A percentile compares a stretch with the other conserved stretches of the same genome.
Conservation (phyloP, 2,329 filamentous ascomycete genomes). For the Rutstroemia sp. region DNA sequence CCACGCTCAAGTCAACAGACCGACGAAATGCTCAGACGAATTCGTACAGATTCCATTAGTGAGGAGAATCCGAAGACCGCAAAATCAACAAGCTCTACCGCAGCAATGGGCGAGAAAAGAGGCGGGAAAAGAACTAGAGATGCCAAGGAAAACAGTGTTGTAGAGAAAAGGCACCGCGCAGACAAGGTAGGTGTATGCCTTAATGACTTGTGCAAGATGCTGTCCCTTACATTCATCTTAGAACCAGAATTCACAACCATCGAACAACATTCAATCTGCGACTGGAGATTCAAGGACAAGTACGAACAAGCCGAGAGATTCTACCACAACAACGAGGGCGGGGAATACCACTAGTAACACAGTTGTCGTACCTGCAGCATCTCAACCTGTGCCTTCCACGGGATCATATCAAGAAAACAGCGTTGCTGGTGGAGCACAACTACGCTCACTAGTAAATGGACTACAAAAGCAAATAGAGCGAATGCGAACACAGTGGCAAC, state of each 20-base stretch:
- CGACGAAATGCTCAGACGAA: background rate
- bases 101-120: background rate
- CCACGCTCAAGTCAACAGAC: background rate
- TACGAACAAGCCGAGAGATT: too few relatives aligned
- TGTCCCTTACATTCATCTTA: too few relatives aligned
- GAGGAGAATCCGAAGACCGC: background rate
- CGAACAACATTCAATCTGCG: too few relatives aligned
- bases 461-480: background rate
- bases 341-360: too few relatives aligned
- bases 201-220: background rate
- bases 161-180: background rate
- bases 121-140: background rate
- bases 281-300: too few relatives aligned
- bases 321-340: too few relatives aligned
- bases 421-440: background rate
- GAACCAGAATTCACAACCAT: too few relatives aligned
- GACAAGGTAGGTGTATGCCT: background rate
- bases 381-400: too few relatives aligned
- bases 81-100: background rate
- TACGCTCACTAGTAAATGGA: background rate
- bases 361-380: background rate
- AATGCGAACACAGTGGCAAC: conserved; percentile 2
- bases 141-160: background rate
- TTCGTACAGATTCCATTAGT: background rate
- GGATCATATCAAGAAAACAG: background rate